phyloP scores from a whole-genome alignment of 1,139 yeast genomes.

The Candida sp. region DNA sequence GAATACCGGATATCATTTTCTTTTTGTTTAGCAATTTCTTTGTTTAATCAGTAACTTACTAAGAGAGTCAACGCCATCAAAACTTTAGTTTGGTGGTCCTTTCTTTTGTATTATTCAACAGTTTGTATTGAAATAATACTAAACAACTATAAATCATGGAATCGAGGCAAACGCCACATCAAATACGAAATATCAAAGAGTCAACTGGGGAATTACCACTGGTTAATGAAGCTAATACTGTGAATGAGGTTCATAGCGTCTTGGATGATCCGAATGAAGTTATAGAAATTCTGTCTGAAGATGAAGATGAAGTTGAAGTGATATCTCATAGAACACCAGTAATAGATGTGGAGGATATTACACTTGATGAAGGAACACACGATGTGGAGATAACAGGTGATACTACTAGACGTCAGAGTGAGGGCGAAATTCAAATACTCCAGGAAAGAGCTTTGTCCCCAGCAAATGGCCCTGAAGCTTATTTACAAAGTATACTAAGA shows the following conservation, averaged over 20 bases:
- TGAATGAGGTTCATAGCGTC: neutral
- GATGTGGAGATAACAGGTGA: conserved; percentile 9
- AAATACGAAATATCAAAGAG: neutral
- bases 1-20: neutral
- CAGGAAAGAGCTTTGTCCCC: neutral
- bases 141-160: neutral
- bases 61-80: neutral
- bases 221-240: neutral
- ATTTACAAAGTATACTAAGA: neutral
- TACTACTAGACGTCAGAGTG: conserved; percentile 7
- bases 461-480: neutral
- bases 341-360: conserved; percentile 3
- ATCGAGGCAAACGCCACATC: neutral
- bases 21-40: too few relatives aligned
- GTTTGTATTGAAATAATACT: neutral
- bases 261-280: conserved; percentile 5
- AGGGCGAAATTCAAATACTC: conserved; percentile 15
- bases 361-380: conserved; percentile 6
- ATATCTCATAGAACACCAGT: neutral
- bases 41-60: neutral
- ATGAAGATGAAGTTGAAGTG: conserved; percentile 5
- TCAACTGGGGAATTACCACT: neutral
- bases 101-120: neutral
- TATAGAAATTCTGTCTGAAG: conserved; percentile 10
- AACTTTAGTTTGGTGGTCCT: neutral